Base-by-base conservation (phyloP, 495 filamentous ascomycete species). In the Neurospora intermedia region DNA sequence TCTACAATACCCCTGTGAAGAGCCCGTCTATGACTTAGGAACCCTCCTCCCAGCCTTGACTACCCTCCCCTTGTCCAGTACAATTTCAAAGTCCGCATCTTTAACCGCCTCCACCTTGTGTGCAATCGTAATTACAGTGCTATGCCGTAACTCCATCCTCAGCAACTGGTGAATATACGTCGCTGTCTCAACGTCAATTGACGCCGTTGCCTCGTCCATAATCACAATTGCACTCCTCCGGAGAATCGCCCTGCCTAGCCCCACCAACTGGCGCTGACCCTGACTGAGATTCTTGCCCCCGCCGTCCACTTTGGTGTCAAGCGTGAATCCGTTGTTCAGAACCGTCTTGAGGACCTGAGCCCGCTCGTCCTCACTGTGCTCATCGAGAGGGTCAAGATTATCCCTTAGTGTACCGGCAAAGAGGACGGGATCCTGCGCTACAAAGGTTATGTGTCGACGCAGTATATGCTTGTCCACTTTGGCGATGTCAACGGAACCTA, bases 41-140 rank as follows among this genome's bases (percentile, higher is more conserved):
- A 18, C 41, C 54, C 72, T 76, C 59, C 77, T 74, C 4, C 79
- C 78, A 35, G 79, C 76, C 69, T 74, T 71, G 0, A 87, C 74
- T 6, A 88, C 83, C 41, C 84, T 81, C 27, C 93, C 93, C 69
- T 88, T 86, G 18, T 91, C 91, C 71, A 97, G 79, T 54, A 91
- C 87, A 31, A 96, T 82, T 78, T 89, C 92, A 73, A 87, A 92
- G 76, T 92, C 88, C 20, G 92, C 92, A 77, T 91, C 88, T 80
- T 87, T 87, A n/a, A 94, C 91, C 31, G 92, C 92, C 79, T 94
- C 92, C 35, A 92, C 77, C 59, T 92, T 89, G 85, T 97, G 93
- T 54, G 93, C 93, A 81, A 97, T 94, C 5, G 92, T 94, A 69
- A 97, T 90, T 16, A 97, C 93, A 3, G 93, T 97, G 74, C 91